Conservation (phyloP, 2,329 filamentous ascomycete species). For the Hymenoscyphus fructigenus region DNA sequence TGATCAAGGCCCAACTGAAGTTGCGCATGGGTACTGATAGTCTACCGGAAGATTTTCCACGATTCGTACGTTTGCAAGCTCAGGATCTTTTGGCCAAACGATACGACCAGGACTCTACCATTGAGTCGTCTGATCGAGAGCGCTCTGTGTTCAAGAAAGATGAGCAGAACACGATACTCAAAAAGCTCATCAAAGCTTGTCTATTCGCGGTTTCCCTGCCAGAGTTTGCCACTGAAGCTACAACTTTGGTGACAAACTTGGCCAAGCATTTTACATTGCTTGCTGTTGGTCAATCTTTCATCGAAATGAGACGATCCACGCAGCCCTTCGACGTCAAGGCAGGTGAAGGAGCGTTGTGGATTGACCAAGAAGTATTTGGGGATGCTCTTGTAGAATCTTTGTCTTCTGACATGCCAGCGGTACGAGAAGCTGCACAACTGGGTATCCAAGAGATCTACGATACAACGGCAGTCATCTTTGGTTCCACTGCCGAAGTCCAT, state of each 20-base stretch:
- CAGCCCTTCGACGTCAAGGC: constrained; percentile 81
- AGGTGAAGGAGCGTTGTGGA: constrained; percentile 81
- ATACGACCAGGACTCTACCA: constrained; percentile 66
- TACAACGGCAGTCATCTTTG: constrained; percentile 75
- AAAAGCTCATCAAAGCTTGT: constrained; percentile 84
- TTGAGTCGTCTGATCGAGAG: constrained; percentile 74
- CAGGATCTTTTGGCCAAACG: constrained; percentile 78
- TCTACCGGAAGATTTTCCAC: constrained; percentile 84
- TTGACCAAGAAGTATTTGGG: constrained; percentile 83
- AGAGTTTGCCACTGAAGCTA: constrained; percentile 75
- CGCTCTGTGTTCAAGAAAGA: constrained; percentile 86
- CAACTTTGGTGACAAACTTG: constrained; percentile 72
- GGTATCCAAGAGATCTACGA: constrained; percentile 78
- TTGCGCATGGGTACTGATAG: constrained; percentile 84
- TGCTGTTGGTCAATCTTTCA: constrained; percentile 82
- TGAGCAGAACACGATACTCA: constrained; percentile 76
- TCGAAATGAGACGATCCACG: constrained; percentile 72
- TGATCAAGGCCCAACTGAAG: constrained; percentile 88
- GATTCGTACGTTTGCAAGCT: constrained; percentile 81
- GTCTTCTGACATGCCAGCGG: constrained; percentile 76
- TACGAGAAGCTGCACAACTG: constrained; percentile 79
- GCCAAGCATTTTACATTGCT: constrained; percentile 89
- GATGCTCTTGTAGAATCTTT: constrained; percentile 90
- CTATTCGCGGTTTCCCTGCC: constrained; percentile 83
- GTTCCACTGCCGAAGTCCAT: constrained; percentile 67